Conservation (phyloP, 73 alveolate species). For the Blepharisma stoltei region DNA sequence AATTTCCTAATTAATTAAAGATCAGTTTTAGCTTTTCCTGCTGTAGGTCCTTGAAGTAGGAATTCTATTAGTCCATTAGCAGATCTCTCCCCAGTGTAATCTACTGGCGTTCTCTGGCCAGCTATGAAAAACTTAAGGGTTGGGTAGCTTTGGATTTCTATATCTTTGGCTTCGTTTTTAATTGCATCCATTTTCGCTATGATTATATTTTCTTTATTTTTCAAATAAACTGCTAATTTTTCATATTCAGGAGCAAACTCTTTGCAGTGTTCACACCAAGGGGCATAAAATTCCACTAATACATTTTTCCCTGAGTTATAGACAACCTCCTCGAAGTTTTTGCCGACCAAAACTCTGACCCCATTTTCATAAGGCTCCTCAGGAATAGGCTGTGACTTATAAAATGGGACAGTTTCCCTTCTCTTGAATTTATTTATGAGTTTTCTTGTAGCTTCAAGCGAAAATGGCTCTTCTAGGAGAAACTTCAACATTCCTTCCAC, state of each 20-base stretch:
- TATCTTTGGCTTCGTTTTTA: slow-evolving; percentile 80
- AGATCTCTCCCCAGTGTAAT: slow-evolving; percentile 38
- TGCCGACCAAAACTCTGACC: slow-evolving; percentile 89
- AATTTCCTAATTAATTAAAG: background rate
- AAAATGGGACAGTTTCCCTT: slow-evolving; percentile 61
- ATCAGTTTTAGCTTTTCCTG: too few species aligned
- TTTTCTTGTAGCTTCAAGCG: slow-evolving; percentile 42
- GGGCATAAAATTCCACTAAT: slow-evolving; percentile 95
- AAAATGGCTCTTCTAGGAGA: slow-evolving; percentile 32
- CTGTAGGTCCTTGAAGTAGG: background rate
- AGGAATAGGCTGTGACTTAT: slow-evolving; percentile 91
- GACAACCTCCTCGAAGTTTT: slow-evolving; percentile 85
- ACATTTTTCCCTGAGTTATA: slow-evolving; percentile 82
- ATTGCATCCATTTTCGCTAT: slow-evolving; percentile 92
- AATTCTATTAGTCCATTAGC: slow-evolving; percentile 48
- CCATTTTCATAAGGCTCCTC: slow-evolving; percentile 70
- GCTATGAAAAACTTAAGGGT: slow-evolving; percentile 72
- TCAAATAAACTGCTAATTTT: slow-evolving; percentile 78
- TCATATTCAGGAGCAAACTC: slow-evolving; percentile 91
- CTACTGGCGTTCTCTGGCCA: background rate
- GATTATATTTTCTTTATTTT: slow-evolving; percentile 64
- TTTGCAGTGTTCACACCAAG: slow-evolving; percentile 99
- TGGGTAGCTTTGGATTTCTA: slow-evolving; percentile 82
- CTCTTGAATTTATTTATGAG: slow-evolving; percentile 68
- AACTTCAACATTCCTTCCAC: slow-evolving; percentile 68